Percentiles rank a stretch among this genome's conserved stretches.
Evolutionary conservation across 352 stramenopile genomes (phyloP).

Genomic region (Elongisporangium anandrum): DNA sequence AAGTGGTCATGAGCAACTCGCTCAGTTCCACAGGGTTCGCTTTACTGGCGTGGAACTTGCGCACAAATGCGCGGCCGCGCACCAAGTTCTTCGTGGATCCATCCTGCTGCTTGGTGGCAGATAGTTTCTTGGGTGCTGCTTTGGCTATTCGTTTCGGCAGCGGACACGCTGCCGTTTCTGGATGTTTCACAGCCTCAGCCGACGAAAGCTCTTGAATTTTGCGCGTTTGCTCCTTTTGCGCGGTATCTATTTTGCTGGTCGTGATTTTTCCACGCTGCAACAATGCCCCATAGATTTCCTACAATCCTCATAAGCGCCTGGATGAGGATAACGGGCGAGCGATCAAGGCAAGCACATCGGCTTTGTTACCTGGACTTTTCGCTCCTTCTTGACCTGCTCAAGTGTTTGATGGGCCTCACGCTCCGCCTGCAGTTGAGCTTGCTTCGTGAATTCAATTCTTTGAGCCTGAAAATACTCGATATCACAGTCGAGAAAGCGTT

Average conservation of each 20-base stretch:
- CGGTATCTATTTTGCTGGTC: neutral
- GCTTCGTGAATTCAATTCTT: neutral
- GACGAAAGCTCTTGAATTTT: neutral
- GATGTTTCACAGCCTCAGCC: neutral
- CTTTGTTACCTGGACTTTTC: neutral
- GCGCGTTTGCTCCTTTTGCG: neutral
- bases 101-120: neutral
- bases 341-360: too few relatives aligned
- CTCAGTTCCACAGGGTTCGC: neutral
- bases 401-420: neutral
- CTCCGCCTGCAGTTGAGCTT: neutral
- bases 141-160: neutral
- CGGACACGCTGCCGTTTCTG: neutral
- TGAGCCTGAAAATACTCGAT: constrained; percentile 9
- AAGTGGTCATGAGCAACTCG: constrained; percentile 5
- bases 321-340: too few relatives aligned
- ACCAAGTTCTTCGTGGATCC: constrained; percentile 4
- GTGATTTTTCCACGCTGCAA: constrained; percentile 5
- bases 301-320: too few relatives aligned
- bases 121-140: neutral
- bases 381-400: neutral
- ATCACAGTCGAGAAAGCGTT: constrained; percentile 6
- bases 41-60: constrained; percentile 3
- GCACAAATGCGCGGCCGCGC: constrained; percentile 6
- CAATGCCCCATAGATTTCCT: constrained; percentile 15